Conservation (phyloP, 805 yeast species). For the Maudiozyma saulgeensis region DNA sequence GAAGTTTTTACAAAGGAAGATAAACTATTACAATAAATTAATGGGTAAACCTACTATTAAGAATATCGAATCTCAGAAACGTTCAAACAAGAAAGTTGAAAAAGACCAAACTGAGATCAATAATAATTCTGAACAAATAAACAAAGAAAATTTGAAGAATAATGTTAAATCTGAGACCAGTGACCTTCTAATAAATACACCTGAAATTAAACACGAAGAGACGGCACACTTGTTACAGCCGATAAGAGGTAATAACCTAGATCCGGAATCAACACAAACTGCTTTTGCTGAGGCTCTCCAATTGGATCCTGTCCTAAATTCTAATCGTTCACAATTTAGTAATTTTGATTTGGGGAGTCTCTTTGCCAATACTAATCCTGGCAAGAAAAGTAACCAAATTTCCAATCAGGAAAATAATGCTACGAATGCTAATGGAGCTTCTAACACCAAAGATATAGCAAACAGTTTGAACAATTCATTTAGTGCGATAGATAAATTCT, state of each 20-base stretch:
- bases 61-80: constrained; percentile 3
- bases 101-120: constrained; percentile 7
- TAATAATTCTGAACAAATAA: background rate
- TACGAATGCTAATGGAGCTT: background rate
- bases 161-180: background rate
- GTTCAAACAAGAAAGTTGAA: constrained; percentile 9
- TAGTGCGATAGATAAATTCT: constrained; percentile 13
- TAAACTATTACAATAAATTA: constrained; percentile 20
- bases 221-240: background rate
- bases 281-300: constrained; percentile 26
- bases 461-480: constrained; percentile 1
- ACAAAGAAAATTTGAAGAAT: background rate
- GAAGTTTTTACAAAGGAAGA: constrained; percentile 20
- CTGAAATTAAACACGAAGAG: background rate
- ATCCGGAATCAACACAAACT: constrained; percentile 10
- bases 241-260: background rate
- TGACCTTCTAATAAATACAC: background rate
- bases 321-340: constrained; percentile 13
- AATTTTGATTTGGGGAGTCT: constrained; percentile 16
- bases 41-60: constrained; percentile 18
- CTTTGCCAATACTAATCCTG: background rate
- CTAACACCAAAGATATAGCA: background rate
- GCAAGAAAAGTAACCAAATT: background rate
- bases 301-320: constrained; percentile 25
- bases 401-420: background rate